These are phyloP conservation scores for Wickerhamomyces queroliae DNA, from an alignment of 805 yeast species.

Conservation along the genomic window DNA sequence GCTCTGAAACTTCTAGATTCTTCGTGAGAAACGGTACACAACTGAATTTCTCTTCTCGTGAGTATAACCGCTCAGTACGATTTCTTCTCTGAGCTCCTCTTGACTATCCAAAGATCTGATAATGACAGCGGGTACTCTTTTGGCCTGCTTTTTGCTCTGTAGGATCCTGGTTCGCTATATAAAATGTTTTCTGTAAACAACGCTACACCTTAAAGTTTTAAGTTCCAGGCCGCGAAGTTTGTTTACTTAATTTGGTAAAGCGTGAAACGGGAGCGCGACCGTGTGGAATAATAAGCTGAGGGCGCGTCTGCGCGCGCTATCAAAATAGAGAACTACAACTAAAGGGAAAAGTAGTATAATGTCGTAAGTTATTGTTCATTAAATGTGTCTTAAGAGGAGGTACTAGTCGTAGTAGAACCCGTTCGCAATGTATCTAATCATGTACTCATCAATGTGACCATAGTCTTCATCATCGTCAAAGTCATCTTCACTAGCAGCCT, in stretches of 20 bases:
- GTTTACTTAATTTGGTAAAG: background rate
- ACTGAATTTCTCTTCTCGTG: too few relatives aligned
- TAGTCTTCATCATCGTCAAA: slow-evolving; percentile 44
- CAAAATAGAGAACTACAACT: too few relatives aligned
- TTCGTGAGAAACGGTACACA: too few relatives aligned
- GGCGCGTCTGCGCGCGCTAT: too few relatives aligned
- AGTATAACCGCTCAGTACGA: too few relatives aligned
- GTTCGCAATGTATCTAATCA: slow-evolving; percentile 84
- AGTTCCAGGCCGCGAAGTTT: background rate
- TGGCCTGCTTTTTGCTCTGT: background rate
- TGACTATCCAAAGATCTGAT: too few relatives aligned
- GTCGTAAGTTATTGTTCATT: background rate
- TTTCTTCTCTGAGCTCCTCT: too few relatives aligned
- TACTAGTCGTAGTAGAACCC: slow-evolving; percentile 54
- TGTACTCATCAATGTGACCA: slow-evolving; percentile 92
- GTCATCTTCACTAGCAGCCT: slow-evolving; percentile 48
- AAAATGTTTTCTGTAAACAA: background rate
- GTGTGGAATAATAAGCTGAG: too few relatives aligned
- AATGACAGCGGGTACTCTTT: too few relatives aligned
- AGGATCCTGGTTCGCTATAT: background rate
- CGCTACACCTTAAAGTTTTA: background rate
- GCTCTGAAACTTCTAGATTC: too few relatives aligned
- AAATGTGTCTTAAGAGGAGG: background rate
- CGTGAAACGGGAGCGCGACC: background rate
- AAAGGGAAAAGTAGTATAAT: background rate